A percentile compares a stretch with the other conserved stretches of the same genome.
These are phyloP conservation scores for Apophysomyces trapeziformis DNA, from an alignment of 371 early-diverging fungal species.

Conservation along the genomic window DNA sequence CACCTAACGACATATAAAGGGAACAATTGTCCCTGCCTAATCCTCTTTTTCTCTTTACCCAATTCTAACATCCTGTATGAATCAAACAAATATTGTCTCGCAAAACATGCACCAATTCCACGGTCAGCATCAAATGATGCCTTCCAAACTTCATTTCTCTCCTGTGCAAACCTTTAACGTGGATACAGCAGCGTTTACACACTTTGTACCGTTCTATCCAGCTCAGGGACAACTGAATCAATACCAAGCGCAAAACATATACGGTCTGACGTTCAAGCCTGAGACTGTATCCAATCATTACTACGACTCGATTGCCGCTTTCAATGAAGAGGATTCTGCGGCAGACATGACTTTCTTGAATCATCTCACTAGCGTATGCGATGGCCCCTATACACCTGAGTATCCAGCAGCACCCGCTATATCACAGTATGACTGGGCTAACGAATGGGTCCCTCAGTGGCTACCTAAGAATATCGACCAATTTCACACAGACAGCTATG, in stretches of 20 bases:
- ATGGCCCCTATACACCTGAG: neutral
- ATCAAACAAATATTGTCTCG: neutral
- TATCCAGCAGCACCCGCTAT: neutral
- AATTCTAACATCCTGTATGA: neutral
- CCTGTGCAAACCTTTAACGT: neutral
- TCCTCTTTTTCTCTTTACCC: neutral
- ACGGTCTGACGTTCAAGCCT: neutral
- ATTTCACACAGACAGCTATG: neutral
- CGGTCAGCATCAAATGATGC: neutral
- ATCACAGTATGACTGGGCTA: neutral
- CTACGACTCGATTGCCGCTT: neutral
- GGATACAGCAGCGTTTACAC: neutral
- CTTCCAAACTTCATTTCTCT: neutral
- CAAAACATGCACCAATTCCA: neutral
- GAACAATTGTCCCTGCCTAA: neutral
- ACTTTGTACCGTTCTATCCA: neutral
- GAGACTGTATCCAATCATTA: neutral
- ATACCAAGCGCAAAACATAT: neutral
- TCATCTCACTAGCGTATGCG: neutral
- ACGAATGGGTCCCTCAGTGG: neutral
- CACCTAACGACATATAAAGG: neutral
- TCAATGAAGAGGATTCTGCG: neutral
- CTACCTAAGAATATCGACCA: neutral
- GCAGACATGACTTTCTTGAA: neutral
- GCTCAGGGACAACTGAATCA: neutral